Base-by-base conservation (phyloP, 495 filamentous ascomycete species). In the Daldinia grandis region DNA sequence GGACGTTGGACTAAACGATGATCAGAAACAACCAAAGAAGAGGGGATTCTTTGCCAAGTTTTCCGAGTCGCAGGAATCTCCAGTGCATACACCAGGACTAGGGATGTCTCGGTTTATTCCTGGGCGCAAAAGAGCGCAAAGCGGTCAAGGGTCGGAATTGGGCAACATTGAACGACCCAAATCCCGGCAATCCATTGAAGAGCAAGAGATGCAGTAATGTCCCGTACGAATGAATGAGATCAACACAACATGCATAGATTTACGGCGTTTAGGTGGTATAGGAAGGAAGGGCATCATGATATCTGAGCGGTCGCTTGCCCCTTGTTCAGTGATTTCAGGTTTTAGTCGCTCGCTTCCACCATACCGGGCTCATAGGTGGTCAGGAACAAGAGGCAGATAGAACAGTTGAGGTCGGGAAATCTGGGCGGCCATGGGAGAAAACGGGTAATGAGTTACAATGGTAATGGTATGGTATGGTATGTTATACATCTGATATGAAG, bases 1-100 rank as follows among this genome's bases (percentile, higher is more conserved):
- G 76, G 96, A 99, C 6, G 92, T 99, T 4, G 93, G 92, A 0
- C 82, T 99, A 17, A 88, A 90, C 51, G 95, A 95, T 64, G 92
- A 93, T 14, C 77, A 85, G 60, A 83, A 85, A 47, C 84, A 71
- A 62, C 82, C 84, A 1, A 97, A 94, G 83, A 95, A 91, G 80
- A 89, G 88, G 65, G 84, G 93, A 31, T 87, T 98, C 67, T 97
- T 98, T 70, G 83, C 92, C 24, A 92, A 93, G 56, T 95, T 99
- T 75, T 90, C 90, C 54, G 91, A 95, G 27, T 60, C 71, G 15
- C 72, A 80, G 53, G 78, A 81, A 50, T 82, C 84, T 28, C 79
- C 60, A 27, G 81, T 84, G 56, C 60, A 76, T 10, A 74, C 76
- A 40, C 71, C 76, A 68, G 78, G 74, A 15, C 77, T 80, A 25